A percentile compares a stretch with the other conserved stretches of the same genome.
Evolutionary conservation across 257 asterid species (phyloP).

Genomic region (Perilla frutescens): DNA sequence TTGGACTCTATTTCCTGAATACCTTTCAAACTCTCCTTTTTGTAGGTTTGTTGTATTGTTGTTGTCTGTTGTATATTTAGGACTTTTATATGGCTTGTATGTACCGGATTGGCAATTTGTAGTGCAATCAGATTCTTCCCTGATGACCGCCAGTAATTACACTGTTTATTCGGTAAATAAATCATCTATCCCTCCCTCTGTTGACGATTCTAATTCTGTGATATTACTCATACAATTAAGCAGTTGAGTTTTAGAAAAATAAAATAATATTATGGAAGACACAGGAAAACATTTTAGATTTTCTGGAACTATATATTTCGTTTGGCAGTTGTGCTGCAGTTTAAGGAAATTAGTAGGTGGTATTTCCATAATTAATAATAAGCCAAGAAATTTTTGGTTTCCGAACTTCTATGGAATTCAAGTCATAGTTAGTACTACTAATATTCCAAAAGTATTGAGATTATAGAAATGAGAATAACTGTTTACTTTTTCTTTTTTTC

Average conservation of each 20-base stretch:
- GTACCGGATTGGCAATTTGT: constrained; percentile 77
- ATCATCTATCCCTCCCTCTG: constrained; percentile 12
- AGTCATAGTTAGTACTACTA: not conserved
- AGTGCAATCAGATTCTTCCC: constrained; percentile 44
- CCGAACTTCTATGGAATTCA: not conserved
- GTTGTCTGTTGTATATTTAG: constrained; percentile 58
- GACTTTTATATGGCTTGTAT: constrained; percentile 67
- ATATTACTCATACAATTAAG: not conserved
- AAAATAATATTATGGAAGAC: not conserved
- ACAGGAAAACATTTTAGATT: not conserved
- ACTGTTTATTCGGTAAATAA: constrained; percentile 51
- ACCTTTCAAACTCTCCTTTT: constrained; percentile 16
- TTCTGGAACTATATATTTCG: constrained; percentile 1
- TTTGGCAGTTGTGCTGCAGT: not conserved
- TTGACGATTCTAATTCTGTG: constrained; percentile 16
- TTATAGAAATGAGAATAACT: not conserved
- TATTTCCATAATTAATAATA: not conserved
- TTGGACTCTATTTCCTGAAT: constrained; percentile 31
- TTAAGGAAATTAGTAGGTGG: not conserved
- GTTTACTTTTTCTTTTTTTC: too few species aligned
- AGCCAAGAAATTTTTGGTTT: not conserved
- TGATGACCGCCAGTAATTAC: constrained; percentile 40
- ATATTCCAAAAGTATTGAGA: not conserved
- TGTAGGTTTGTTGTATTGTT: constrained; percentile 59
- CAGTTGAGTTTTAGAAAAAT: not conserved